These are phyloP conservation scores for Zelopaecilomyces penicillatus DNA, from an alignment of 2,329 filamentous ascomycete species.

Conservation along the genomic window DNA sequence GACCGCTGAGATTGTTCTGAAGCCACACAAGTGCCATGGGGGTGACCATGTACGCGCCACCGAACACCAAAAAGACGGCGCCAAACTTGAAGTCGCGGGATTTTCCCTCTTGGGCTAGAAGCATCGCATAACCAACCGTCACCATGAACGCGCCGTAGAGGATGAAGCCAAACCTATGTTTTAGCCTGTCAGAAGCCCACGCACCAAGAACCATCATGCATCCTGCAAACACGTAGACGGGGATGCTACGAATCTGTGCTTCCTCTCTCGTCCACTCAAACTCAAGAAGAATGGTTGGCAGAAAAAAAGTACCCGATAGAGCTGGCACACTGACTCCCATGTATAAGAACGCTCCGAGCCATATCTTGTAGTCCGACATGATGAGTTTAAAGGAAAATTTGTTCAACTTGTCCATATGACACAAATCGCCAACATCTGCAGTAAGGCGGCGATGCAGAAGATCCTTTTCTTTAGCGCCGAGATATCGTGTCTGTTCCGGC, in stretches of 20 bases:
- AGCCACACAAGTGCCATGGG: neutral
- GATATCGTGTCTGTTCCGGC: conserved; percentile 29
- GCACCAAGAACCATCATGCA: conserved; percentile 25
- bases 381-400: conserved; percentile 37
- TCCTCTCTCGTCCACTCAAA: conserved; percentile 25
- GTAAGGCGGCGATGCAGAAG: conserved; percentile 27
- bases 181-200: conserved; percentile 40
- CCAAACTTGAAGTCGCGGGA: conserved; percentile 9
- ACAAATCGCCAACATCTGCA: conserved; percentile 32
- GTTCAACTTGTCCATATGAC: conserved; percentile 44
- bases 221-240: conserved; percentile 27
- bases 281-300: conserved; percentile 29
- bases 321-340: conserved; percentile 36
- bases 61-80: conserved; percentile 29
- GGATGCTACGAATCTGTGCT: conserved; percentile 28
- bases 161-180: conserved; percentile 42
- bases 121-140: conserved; percentile 44
- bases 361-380: conserved; percentile 38
- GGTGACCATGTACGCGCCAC: conserved; percentile 8
- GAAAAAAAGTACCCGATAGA: conserved; percentile 32
- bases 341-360: conserved; percentile 28
- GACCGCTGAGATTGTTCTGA: neutral
- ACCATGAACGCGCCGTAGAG: conserved; percentile 39
- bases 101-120: conserved; percentile 27
- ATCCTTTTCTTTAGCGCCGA: conserved; percentile 35